Evolutionary conservation across 2,329 filamentous ascomycete genomes (phyloP), one percentile per base, ranked within the genome.

Genomic region (Fusarium nygamai): DNA sequence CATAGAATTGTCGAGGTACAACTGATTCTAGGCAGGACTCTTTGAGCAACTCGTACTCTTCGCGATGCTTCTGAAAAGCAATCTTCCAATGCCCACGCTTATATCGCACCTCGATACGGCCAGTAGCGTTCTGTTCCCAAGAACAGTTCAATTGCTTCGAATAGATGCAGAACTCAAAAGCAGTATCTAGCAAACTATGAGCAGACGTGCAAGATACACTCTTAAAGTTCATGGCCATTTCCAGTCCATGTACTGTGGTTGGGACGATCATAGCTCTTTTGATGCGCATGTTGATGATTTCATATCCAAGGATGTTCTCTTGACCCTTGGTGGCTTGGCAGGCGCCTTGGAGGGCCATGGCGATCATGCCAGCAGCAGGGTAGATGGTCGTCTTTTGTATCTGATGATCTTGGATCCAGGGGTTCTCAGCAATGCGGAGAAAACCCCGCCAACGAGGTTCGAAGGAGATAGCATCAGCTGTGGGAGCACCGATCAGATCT

Each of bases 351-450:
- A 88, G 72, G 1, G 82, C 85, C 86, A 88, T 88, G 22, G 82
- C 78, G 4, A 86, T 76, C 82, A 88, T 86, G 4, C 87, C 87
- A 3, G 87, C 83, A 6, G 85, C 87, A 5, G 88, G 88, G 57
- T 87, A 89, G 22, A 89, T 79, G 38, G 85, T 84, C 3, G 85
- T 84, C 69, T 85, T 86, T 64, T 88, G 86, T 13, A 89, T 83
- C 29, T 86, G 83, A 64, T 89, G 88, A 63, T 89, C 85, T 57
- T 82, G 79, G 14, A 89, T 81, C 88, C 88, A 89, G 2, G 87
- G 86, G 54, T 86, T 85, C 74, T 89, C 87, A 1, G 81, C 81
- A 12, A 86, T 64, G 16, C 86, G 85, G 41, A 88, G 81, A 69
- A 86, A 87, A 4, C 85, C 85, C 19, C 86, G 83, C 87, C 87